These are phyloP conservation scores for Pistacia atlantica DNA, from an alignment of 345 rosid genomes.

Conservation along the genomic window DNA sequence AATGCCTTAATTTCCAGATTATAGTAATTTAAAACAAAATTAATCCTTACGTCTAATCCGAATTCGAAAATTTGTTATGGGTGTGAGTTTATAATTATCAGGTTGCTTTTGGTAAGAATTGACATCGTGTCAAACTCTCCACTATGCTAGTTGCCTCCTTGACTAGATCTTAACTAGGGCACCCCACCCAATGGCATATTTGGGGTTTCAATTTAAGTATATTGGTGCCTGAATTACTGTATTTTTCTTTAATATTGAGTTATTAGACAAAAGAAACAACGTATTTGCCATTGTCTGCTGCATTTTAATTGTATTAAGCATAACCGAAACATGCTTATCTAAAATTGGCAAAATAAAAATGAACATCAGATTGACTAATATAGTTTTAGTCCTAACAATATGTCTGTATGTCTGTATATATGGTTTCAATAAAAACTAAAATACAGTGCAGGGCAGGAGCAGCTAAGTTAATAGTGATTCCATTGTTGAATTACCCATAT, in stretches of 20 bases:
- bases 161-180: slow-evolving; percentile 17
- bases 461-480: background rate
- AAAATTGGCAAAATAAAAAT: no score
- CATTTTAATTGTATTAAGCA: no score
- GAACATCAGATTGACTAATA: no score
- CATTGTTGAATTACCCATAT: slow-evolving; percentile 1
- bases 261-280: background rate
- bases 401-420: no score
- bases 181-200: slow-evolving; percentile 7
- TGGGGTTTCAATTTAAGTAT: background rate
- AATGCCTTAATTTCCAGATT: no score
- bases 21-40: no score
- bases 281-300: no score
- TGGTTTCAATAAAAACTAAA: no score
- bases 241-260: background rate
- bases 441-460: no score
- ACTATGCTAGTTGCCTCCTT: slow-evolving; percentile 19
- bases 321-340: no score
- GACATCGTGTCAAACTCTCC: slow-evolving; percentile 25
- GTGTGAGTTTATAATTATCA: no score
- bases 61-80: slow-evolving; percentile 6
- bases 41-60: slow-evolving; percentile 3
- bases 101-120: background rate
- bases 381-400: no score
- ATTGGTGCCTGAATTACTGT: background rate